Conservation (phyloP, 2,329 filamentous ascomycete genomes). For the Fusarium dimerum region DNA sequence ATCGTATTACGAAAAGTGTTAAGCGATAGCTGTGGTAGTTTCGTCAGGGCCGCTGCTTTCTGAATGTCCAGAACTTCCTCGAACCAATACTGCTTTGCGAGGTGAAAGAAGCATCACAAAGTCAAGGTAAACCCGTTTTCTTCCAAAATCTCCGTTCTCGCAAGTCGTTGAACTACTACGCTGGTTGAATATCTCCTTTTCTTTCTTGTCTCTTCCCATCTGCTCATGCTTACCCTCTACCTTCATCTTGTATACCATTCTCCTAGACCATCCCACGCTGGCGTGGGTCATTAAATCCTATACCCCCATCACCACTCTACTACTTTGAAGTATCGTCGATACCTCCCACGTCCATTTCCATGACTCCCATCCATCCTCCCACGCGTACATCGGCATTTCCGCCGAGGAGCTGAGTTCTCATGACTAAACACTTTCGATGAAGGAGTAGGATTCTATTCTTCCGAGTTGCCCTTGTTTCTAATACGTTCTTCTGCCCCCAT, state of each 20-base stretch:
- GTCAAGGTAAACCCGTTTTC: not conserved
- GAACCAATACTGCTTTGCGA: not conserved
- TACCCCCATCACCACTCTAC: not conserved
- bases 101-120: not conserved
- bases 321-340: constrained; percentile 11
- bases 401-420: constrained; percentile 16
- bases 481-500: not conserved
- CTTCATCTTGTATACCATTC: not conserved
- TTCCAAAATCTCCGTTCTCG: not conserved
- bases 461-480: not conserved
- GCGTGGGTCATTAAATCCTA: constrained; percentile 17
- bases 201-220: too few species aligned
- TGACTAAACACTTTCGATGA: constrained; percentile 27
- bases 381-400: constrained; percentile 17
- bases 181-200: not conserved
- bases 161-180: not conserved
- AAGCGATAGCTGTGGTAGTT: too few species aligned
- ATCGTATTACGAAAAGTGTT: too few species aligned
- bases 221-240: too few species aligned
- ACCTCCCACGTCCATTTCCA: constrained; percentile 7
- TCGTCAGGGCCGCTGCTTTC: too few species aligned
- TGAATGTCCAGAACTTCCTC: too few species aligned
- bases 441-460: constrained; percentile 15
- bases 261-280: constrained; percentile 8
- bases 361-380: constrained; percentile 13